Conservation (phyloP, 768 basidiomycete genomes). For the Suillus paluster region DNA sequence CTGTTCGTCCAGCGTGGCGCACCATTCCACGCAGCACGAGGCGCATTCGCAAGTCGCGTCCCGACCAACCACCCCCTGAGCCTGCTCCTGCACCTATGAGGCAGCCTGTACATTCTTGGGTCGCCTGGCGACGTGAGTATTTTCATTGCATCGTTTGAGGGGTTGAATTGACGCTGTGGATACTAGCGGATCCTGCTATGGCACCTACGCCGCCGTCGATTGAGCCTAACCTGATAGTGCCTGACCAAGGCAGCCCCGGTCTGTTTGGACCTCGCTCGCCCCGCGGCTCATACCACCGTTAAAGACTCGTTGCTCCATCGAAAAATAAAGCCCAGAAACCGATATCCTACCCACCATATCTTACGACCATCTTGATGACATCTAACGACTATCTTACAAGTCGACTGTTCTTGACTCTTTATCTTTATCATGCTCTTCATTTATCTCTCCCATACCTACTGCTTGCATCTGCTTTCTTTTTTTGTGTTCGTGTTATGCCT, state of each 20-base stretch:
- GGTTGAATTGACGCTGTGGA: constrained; percentile 8
- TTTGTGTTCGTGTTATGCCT: neutral
- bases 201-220: constrained; percentile 65
- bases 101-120: constrained; percentile 57
- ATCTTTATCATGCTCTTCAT: constrained; percentile 30
- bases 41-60: constrained; percentile 48
- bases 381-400: constrained; percentile 25
- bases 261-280: constrained; percentile 83
- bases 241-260: constrained; percentile 61
- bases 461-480: constrained; percentile 7
- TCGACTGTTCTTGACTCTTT: constrained; percentile 13
- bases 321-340: neutral
- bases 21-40: constrained; percentile 45
- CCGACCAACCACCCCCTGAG: constrained; percentile 39
- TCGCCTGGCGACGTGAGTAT: constrained; percentile 68
- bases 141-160: constrained; percentile 7
- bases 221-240: constrained; percentile 64
- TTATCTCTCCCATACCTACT: neutral
- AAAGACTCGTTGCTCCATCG: neutral
- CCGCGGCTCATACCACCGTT: constrained; percentile 40
- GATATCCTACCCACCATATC: neutral
- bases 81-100: constrained; percentile 42
- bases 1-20: constrained; percentile 66
- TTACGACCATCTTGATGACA: constrained; percentile 12
- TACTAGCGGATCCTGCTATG: constrained; percentile 59